Evolutionary conservation across 129 eudicot genomes (phyloP).

Genomic region (Artemisia annua): DNA sequence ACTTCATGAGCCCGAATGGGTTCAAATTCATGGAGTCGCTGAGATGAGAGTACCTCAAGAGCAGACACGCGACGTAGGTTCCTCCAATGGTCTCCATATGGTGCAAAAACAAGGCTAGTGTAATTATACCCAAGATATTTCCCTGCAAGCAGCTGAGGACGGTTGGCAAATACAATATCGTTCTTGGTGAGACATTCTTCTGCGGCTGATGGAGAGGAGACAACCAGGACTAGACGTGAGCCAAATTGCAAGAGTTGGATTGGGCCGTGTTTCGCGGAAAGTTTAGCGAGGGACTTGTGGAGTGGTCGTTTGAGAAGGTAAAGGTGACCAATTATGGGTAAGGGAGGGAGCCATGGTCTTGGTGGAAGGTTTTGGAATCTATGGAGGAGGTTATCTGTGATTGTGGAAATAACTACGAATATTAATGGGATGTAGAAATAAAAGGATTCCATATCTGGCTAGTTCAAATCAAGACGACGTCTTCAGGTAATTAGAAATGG

Average conservation of each 20-base stretch:
- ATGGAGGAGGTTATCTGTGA: slow-evolving; percentile 14
- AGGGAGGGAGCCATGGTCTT: slow-evolving; percentile 35
- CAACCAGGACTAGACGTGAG: slow-evolving; percentile 48
- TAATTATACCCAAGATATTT: slow-evolving; percentile 60
- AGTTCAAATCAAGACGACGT: no score
- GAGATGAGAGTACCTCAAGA: slow-evolving; percentile 44
- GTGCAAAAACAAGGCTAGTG: slow-evolving; percentile 49
- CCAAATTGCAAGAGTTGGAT: slow-evolving; percentile 54
- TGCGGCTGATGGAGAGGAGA: slow-evolving; percentile 60
- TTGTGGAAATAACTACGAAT: slow-evolving; percentile 13
- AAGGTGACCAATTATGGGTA: slow-evolving; percentile 37
- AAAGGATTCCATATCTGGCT: slow-evolving; percentile 3
- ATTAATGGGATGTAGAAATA: slow-evolving; percentile 8
- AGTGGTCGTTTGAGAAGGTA: slow-evolving; percentile 40
- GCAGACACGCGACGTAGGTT: slow-evolving; percentile 49
- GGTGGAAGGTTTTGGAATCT: slow-evolving; percentile 35
- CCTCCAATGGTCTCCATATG: slow-evolving; percentile 72
- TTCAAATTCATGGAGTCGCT: slow-evolving; percentile 32
- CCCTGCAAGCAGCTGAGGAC: slow-evolving; percentile 55
- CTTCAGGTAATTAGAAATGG: no score
- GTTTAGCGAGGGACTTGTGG: slow-evolving; percentile 35
- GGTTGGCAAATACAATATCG: slow-evolving; percentile 59
- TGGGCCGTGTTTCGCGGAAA: slow-evolving; percentile 51
- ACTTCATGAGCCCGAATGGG: slow-evolving; percentile 42
- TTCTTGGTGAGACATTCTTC: slow-evolving; percentile 70